These are phyloP conservation scores for Mycena vitilis DNA, from an alignment of 768 basidiomycete genomes.

Conservation along the genomic window DNA sequence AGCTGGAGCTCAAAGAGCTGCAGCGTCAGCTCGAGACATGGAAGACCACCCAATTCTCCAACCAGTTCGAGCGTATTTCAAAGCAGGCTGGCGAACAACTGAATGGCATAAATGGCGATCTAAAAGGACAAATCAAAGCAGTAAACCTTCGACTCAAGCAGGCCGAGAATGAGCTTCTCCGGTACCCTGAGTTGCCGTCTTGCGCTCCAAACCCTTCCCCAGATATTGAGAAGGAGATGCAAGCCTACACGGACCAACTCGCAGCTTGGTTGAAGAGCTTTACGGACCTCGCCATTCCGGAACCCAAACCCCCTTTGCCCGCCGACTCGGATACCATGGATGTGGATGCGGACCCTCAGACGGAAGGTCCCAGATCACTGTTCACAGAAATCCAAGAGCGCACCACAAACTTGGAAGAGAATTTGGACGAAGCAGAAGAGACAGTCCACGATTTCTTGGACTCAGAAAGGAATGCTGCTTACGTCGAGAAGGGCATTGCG, in stretches of 20 bases:
- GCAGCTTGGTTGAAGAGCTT: conserved; percentile 23
- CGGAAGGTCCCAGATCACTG: background rate
- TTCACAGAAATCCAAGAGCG: background rate
- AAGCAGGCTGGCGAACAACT: conserved; percentile 12
- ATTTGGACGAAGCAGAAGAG: background rate
- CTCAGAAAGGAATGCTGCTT: background rate
- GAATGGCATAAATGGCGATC: conserved; percentile 12
- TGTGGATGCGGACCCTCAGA: background rate
- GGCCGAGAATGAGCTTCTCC: conserved; percentile 12
- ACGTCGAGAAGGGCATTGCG: conserved; percentile 9
- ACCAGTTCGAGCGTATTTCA: conserved; percentile 30
- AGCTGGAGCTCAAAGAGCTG: conserved; percentile 19
- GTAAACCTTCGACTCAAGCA: conserved; percentile 5
- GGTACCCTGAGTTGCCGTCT: conserved; percentile 25
- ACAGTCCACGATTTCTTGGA: background rate
- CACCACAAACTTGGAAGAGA: conserved; percentile 10
- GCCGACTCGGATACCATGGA: conserved; percentile 20
- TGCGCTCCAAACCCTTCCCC: background rate
- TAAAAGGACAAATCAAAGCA: background rate
- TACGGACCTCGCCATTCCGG: background rate
- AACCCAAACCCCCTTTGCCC: background rate
- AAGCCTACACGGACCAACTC: conserved; percentile 26
- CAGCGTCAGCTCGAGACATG: conserved; percentile 18
- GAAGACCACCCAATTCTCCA: conserved; percentile 29
- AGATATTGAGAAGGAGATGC: conserved; percentile 23